These are phyloP conservation scores for Ogataea pilisensis DNA, from an alignment of 805 yeast species.

Conservation along the genomic window DNA sequence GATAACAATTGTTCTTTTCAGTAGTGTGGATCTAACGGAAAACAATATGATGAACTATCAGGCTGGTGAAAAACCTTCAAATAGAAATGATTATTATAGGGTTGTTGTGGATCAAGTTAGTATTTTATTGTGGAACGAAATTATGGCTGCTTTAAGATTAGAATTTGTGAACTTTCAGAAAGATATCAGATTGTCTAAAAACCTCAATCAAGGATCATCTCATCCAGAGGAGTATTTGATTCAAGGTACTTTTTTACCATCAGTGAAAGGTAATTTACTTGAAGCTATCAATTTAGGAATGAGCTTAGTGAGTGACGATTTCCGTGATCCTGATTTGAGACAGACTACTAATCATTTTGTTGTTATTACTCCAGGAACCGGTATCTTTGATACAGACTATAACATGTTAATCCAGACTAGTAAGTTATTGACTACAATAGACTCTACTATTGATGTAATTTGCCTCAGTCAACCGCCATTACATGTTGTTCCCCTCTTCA, in stretches of 20 bases:
- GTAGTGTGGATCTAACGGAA: constrained; percentile 62
- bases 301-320: constrained; percentile 69
- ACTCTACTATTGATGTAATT: constrained; percentile 82
- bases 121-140: constrained; percentile 83
- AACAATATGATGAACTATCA: constrained; percentile 37
- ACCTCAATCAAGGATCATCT: constrained; percentile 32
- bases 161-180: constrained; percentile 82
- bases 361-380: constrained; percentile 87
- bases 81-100: constrained; percentile 75
- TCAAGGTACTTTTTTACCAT: constrained; percentile 69
- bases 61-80: constrained; percentile 65
- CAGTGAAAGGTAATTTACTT: constrained; percentile 82
- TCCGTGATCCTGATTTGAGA: constrained; percentile 78
- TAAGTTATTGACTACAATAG: constrained; percentile 68
- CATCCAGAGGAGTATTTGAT: constrained; percentile 36
- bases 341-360: constrained; percentile 91
- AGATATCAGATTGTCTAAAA: constrained; percentile 55
- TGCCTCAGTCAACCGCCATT: constrained; percentile 89
- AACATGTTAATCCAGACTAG: constrained; percentile 72
- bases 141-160: constrained; percentile 78
- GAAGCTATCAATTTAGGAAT: constrained; percentile 87
- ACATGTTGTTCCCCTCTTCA: constrained; percentile 84
- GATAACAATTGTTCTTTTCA: constrained; percentile 83
- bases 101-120: constrained; percentile 95
- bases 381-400: constrained; percentile 87